Evolutionary conservation across 75 land plant species (phyloP), one percentile per base, ranked within the genome.

Genomic region (Picea sitchensis): DNA sequence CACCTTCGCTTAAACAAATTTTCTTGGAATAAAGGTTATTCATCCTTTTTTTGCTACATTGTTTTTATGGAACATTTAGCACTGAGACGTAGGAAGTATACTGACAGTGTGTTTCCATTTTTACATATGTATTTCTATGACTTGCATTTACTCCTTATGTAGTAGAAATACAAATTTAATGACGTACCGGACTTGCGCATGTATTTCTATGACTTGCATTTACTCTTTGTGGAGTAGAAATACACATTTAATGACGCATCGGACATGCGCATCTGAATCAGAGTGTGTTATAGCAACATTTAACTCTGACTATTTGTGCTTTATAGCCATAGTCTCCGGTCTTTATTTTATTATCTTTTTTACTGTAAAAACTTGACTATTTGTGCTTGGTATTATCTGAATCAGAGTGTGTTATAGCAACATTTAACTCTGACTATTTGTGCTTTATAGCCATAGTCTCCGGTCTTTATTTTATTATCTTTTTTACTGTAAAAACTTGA

Each of bases 21-120:
- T 74, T 68, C 91, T 3, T 95, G 96, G 98, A 95, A 95, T 87
- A 93, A 86, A 86, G 96, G 98, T 77, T 54, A 17, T 32, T n/a
- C 12, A 17, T 26, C 69, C 18, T 61, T 61, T 61, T 61, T 8
- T 61, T 61, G 8, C 20, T 1, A n/a, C 23, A 61, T 18, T 61
- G 20, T 26, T 61, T 61, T n/a, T 8, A 51, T 51, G 54, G 54
- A 51, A 9, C 54, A 51, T 9, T 51, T 41, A 41, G 44, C 0
- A 41, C 4, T 4, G 44, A 41, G 44, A 0, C 4, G 44, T 0
- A 41, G 3, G 44, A 26, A 26, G 26, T 26, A 26, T 26, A 26
- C n/a, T n/a, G n/a, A n/a, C n/a, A n/a, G n/a, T n/a, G n/a, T n/a
- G 4, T 64, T 30, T 13, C 15, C 34, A 30, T 14, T 32, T 65